Conservation (phyloP, 345 rosid species). For the Aquilaria sinensis region DNA sequence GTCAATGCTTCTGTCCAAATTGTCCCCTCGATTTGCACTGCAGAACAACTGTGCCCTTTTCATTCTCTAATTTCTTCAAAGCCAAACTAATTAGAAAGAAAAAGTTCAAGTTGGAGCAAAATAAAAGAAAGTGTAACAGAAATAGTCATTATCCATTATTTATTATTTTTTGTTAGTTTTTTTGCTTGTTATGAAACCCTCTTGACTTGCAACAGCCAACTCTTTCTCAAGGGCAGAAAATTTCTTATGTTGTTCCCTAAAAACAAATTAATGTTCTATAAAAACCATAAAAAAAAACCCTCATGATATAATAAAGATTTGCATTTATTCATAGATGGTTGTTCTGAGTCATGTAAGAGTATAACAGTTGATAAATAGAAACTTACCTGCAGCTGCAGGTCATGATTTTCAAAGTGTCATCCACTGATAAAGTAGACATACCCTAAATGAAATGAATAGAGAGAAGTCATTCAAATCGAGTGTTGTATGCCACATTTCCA, state of each 20-base stretch:
- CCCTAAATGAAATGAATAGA: conserved; percentile 37
- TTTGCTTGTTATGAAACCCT: conserved; percentile 46
- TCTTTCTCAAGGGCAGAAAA: conserved; percentile 64
- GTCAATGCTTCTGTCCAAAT: conserved; percentile 52
- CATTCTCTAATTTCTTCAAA: conserved; percentile 48
- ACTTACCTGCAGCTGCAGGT: conserved; percentile 57
- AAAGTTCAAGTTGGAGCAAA: conserved; percentile 6
- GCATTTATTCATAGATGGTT: neutral
- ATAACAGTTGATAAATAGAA: neutral
- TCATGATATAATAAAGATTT: neutral
- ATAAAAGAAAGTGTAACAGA: conserved; percentile 5
- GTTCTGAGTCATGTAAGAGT: neutral
- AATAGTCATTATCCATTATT: too few relatives aligned
- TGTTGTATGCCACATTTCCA: too few relatives aligned
- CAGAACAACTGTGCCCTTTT: conserved; percentile 56
- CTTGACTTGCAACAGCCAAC: conserved; percentile 54
- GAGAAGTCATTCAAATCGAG: too few relatives aligned
- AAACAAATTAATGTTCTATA: conserved; percentile 14
- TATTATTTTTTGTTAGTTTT: too few relatives aligned
- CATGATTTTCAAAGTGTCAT: conserved; percentile 83
- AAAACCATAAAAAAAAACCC: neutral
- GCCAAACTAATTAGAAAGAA: conserved; percentile 43
- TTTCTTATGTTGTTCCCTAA: conserved; percentile 84
- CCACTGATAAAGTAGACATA: conserved; percentile 78
- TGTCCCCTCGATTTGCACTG: conserved; percentile 72